A percentile compares a stretch with the other conserved stretches of the same genome.
These are phyloP conservation scores for Albugo laibachii DNA, from an alignment of 352 stramenopile genomes.

Conservation along the genomic window DNA sequence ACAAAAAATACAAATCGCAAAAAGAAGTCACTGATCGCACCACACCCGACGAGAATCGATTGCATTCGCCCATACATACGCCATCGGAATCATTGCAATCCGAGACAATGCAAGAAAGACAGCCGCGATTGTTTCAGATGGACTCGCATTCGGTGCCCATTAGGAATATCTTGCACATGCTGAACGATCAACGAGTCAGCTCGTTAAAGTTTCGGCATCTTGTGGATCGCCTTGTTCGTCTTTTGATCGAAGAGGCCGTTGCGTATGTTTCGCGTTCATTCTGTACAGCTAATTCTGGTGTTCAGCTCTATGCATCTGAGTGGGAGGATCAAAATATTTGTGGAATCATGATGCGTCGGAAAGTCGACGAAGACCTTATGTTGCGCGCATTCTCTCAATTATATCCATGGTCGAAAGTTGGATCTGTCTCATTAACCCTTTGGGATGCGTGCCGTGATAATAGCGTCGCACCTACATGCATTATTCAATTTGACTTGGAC, in stretches of 20 bases:
- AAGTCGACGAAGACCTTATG: not conserved
- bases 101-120: too few relatives aligned
- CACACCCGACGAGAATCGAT: too few relatives aligned
- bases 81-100: too few relatives aligned
- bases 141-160: too few relatives aligned
- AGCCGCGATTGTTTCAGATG: too few relatives aligned
- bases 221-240: not conserved
- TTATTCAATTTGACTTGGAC: not conserved
- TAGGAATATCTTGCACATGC: too few relatives aligned
- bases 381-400: not conserved
- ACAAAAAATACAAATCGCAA: conserved; percentile 12
- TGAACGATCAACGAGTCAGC: too few relatives aligned
- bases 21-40: too few relatives aligned
- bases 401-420: not conserved
- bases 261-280: not conserved
- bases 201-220: not conserved
- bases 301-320: not conserved
- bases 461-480: not conserved
- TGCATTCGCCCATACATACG: too few relatives aligned
- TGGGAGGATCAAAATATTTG: not conserved
- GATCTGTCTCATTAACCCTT: not conserved
- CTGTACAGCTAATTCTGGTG: not conserved
- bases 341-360: not conserved
- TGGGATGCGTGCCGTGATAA: not conserved
- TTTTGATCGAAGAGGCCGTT: not conserved